Percentiles rank a stretch among this genome's conserved stretches.
Evolutionary conservation across 2,329 filamentous ascomycete genomes (phyloP).

Genomic region (Graphilbum ipis-grandicollis): DNA sequence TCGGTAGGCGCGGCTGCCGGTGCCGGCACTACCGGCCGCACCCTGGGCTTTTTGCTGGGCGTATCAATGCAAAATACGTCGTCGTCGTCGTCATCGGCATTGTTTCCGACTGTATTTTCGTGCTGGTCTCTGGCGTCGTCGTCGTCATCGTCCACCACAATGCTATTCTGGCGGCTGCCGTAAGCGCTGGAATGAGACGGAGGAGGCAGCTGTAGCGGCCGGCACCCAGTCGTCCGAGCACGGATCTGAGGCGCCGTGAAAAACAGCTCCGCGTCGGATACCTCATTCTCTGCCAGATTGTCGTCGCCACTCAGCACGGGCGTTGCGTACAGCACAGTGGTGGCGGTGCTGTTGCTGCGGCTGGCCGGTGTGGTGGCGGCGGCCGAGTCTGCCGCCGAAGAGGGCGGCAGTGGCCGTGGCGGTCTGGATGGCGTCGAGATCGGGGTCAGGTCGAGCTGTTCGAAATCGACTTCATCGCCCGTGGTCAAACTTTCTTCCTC

Average conservation of each 20-base stretch:
- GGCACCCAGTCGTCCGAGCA: no score
- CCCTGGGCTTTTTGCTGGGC: constrained; percentile 17
- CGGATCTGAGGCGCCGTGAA: constrained; percentile 4
- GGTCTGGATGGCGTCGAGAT: background rate
- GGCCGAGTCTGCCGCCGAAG: background rate
- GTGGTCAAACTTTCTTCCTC: constrained; percentile 11
- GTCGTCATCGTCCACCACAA: constrained; percentile 3
- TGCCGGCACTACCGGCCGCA: no score
- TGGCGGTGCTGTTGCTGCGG: background rate
- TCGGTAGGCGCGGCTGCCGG: no score
- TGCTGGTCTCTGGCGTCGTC: constrained; percentile 6
- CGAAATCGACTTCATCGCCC: constrained; percentile 13
- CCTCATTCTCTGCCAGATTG: constrained; percentile 5
- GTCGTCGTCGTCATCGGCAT: constrained; percentile 12
- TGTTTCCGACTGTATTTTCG: no score
- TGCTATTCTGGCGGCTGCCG: no score
- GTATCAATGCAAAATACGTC: constrained; percentile 19
- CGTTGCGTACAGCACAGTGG: constrained; percentile 1
- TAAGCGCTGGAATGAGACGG: no score
- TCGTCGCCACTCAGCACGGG: constrained; percentile 5
- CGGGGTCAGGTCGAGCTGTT: constrained; percentile 13
- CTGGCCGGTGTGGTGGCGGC: constrained; percentile 3
- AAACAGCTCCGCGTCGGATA: background rate
- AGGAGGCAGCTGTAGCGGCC: no score
- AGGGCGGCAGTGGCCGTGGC: background rate